phyloP scores from a whole-genome alignment of 108 stramenopile species.

The Nitzschia putrida region DNA sequence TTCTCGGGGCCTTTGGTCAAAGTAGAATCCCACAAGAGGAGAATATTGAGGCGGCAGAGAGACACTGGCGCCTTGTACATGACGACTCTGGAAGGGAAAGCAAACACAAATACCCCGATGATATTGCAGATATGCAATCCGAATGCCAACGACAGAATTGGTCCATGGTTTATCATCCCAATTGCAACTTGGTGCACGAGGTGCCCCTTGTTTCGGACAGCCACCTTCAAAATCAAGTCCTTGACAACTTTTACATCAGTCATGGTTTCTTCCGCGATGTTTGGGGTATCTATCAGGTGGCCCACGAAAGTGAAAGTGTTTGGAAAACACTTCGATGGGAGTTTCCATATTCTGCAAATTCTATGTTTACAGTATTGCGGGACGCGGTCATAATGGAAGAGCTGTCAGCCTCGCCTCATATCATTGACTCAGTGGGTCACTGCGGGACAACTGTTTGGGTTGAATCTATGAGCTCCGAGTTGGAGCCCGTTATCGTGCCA shows the following conservation, averaged over 20 bases:
- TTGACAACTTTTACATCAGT: conserved; percentile 39
- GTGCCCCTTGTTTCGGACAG: conserved; percentile 40
- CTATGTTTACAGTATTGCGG: conserved; percentile 14
- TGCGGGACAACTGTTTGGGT: conserved; percentile 51
- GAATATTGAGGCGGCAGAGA: conserved; percentile 8
- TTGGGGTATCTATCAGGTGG: conserved; percentile 47
- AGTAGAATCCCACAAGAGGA: conserved; percentile 1
- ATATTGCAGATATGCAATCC: conserved; percentile 9
- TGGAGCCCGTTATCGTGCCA: conserved; percentile 45
- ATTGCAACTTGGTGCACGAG: conserved; percentile 67
- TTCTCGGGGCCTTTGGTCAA: conserved; percentile 5
- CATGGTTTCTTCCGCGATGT: conserved; percentile 74
- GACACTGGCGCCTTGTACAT: conserved; percentile 8
- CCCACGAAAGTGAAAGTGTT: conserved; percentile 6
- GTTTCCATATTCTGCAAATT: too few species aligned
- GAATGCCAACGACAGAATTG: conserved; percentile 21
- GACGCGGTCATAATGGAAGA: conserved; percentile 72
- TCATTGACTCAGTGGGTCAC: conserved; percentile 62
- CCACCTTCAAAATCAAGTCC: conserved; percentile 33
- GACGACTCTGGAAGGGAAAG: not conserved
- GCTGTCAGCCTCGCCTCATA: conserved; percentile 51
- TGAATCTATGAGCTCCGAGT: conserved; percentile 52
- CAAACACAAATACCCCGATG: not conserved
- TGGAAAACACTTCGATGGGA: not conserved
- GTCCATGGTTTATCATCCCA: conserved; percentile 36